Evolutionary conservation across 1,139 yeast genomes (phyloP).

Genomic region (Ogataea hybrid): DNA sequence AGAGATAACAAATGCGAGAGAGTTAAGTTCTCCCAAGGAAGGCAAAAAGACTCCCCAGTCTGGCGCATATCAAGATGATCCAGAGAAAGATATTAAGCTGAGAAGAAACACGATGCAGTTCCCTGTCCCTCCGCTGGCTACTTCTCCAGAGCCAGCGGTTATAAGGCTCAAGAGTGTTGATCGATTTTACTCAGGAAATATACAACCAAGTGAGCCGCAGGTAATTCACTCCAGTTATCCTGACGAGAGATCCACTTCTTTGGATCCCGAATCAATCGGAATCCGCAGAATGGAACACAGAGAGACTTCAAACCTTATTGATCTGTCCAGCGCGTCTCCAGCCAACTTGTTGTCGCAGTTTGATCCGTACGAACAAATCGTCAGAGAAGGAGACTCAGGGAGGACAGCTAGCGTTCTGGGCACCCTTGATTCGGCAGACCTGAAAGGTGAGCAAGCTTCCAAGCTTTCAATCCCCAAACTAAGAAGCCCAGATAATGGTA

Average conservation of each 20-base stretch:
- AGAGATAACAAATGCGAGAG: too few species aligned
- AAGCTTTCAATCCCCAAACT: slow-evolving; percentile 15
- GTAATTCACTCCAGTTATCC: not conserved
- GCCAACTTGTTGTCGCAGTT: not conserved
- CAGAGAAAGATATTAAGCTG: not conserved
- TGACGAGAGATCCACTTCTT: not conserved
- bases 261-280: not conserved
- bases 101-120: slow-evolving; percentile 16
- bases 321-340: not conserved
- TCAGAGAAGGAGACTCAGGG: not conserved
- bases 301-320: not conserved
- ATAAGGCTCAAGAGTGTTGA: slow-evolving; percentile 12
- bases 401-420: not conserved
- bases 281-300: not conserved
- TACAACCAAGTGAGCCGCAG: slow-evolving; percentile 1
- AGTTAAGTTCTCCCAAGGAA: not conserved
- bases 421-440: slow-evolving; percentile 3
- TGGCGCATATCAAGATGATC: too few species aligned
- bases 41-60: too few species aligned
- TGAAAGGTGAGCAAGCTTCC: slow-evolving; percentile 6
- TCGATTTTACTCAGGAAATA: slow-evolving; percentile 1
- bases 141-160: slow-evolving; percentile 1
- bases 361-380: not conserved
- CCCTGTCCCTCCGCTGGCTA: slow-evolving; percentile 6
- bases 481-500: slow-evolving; percentile 10